Conservation (phyloP, 1,284 basidiomycete species). For the Ceratobasidium papillatum region DNA sequence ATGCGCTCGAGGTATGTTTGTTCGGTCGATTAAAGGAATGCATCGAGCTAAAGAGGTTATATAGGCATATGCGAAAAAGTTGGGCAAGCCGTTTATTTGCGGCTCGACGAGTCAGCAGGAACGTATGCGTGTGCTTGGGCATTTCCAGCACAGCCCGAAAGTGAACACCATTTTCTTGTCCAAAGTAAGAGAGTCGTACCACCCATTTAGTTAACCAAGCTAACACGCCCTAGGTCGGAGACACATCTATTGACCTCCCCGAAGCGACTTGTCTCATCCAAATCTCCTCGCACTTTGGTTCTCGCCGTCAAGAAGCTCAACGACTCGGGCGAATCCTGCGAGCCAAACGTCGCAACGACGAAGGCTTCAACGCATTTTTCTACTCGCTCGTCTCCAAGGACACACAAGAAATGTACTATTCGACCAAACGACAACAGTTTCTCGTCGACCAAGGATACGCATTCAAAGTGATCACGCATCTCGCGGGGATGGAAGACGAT, state of each 20-base stretch:
- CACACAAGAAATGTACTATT: constrained; percentile 99
- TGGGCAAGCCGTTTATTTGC: constrained; percentile 95
- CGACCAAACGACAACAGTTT: constrained; percentile 98
- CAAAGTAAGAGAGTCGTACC: constrained; percentile 64
- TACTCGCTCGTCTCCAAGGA: constrained; percentile 99
- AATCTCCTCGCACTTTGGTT: constrained; percentile 99
- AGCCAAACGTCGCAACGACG: constrained; percentile 97
- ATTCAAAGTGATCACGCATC: constrained; percentile 98
- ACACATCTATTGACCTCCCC: constrained; percentile 98
- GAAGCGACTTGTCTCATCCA: constrained; percentile 99
- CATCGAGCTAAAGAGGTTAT: constrained; percentile 10
- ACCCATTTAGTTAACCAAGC: constrained; percentile 20
- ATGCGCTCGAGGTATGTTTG: constrained; percentile 85
- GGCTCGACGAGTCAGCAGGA: constrained; percentile 96
- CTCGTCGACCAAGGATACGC: constrained; percentile 98
- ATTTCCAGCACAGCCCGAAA: constrained; percentile 95
- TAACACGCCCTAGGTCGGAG: constrained; percentile 77
- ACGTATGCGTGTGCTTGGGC: constrained; percentile 92
- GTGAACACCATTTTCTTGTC: constrained; percentile 99
- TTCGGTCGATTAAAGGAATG: neutral
- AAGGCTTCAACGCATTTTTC: constrained; percentile 99
- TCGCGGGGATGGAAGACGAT: constrained; percentile 89
- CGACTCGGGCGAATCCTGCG: constrained; percentile 94
- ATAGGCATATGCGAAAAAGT: constrained; percentile 95
- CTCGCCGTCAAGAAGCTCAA: constrained; percentile 97